Evolutionary conservation across 179 eudicot species (phyloP).

Genomic region (Beta lomatogona): DNA sequence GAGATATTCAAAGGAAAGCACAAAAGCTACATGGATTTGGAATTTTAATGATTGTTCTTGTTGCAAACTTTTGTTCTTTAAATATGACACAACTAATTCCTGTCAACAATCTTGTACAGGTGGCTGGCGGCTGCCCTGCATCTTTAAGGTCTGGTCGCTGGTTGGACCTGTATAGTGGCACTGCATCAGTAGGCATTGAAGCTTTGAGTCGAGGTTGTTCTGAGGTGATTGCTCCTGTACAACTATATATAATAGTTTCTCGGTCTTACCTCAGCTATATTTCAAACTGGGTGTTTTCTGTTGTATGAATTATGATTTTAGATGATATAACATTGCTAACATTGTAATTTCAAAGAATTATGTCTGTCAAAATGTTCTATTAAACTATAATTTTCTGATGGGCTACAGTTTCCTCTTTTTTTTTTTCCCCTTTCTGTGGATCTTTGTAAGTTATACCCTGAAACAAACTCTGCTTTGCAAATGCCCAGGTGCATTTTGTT

Average conservation of each 20-base stretch:
- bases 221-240: slow-evolving; percentile 51
- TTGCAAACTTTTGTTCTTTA: neutral
- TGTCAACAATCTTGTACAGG: slow-evolving; percentile 37
- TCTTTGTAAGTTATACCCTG: neutral
- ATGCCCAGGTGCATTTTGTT: slow-evolving; percentile 79
- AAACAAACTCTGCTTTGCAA: slow-evolving; percentile 13
- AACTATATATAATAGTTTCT: neutral
- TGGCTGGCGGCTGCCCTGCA: slow-evolving; percentile 86
- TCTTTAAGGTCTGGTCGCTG: slow-evolving; percentile 86
- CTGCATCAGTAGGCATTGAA: slow-evolving; percentile 95
- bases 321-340: neutral
- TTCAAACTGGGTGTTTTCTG: neutral
- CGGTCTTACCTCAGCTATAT: neutral
- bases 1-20: no score
- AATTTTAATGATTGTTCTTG: neutral
- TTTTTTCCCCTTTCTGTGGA: neutral
- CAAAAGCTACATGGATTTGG: no score
- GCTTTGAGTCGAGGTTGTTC: slow-evolving; percentile 92
- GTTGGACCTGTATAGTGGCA: slow-evolving; percentile 94
- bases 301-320: slow-evolving; percentile 8
- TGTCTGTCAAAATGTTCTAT: neutral
- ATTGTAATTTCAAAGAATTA: neutral
- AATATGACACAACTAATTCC: neutral
- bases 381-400: neutral
- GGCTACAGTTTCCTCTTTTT: neutral